Evolutionary conservation across 164 flowering plant species (phyloP).

Genomic region (Liriodendron chinense): DNA sequence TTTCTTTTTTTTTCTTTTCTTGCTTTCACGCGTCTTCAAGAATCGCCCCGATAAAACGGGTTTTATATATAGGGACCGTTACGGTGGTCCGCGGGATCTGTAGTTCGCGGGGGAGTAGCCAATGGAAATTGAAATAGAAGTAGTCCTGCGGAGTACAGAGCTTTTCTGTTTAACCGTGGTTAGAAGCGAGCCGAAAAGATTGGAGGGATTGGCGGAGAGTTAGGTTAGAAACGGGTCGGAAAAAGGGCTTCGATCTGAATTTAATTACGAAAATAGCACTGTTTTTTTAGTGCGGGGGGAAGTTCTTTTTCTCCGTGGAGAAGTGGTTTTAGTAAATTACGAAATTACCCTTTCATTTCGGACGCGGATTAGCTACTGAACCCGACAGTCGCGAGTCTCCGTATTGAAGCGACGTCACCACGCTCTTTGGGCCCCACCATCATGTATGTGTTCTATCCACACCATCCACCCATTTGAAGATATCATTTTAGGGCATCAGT

Average conservation of each 20-base stretch:
- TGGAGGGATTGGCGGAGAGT: not conserved
- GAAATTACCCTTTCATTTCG: not conserved
- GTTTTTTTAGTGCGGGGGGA: not conserved
- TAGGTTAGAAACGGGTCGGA: not conserved
- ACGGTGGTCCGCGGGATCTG: not conserved
- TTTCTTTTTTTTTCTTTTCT: constrained; percentile 5
- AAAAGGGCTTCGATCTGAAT: not conserved
- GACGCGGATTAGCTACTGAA: too few species aligned
- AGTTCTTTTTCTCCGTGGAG: too few species aligned
- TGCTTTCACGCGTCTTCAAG: constrained; percentile 8
- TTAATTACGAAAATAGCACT: not conserved
- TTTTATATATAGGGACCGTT: constrained; percentile 4
- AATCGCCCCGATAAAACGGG: constrained; percentile 12
- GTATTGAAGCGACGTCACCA: too few species aligned
- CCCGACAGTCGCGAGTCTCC: too few species aligned
- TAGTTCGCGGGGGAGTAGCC: not conserved
- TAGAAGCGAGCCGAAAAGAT: not conserved
- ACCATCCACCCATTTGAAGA: too few species aligned
- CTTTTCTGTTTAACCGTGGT: constrained; percentile 11
- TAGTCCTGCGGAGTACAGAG: not conserved
- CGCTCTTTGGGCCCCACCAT: too few species aligned
- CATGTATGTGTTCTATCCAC: too few species aligned
- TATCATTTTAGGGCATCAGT: too few species aligned
- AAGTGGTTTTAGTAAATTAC: not conserved
- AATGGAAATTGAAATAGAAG: not conserved